phyloP scores from a whole-genome alignment of 1,139 yeast species.

The Geotrichum carabidarum region DNA sequence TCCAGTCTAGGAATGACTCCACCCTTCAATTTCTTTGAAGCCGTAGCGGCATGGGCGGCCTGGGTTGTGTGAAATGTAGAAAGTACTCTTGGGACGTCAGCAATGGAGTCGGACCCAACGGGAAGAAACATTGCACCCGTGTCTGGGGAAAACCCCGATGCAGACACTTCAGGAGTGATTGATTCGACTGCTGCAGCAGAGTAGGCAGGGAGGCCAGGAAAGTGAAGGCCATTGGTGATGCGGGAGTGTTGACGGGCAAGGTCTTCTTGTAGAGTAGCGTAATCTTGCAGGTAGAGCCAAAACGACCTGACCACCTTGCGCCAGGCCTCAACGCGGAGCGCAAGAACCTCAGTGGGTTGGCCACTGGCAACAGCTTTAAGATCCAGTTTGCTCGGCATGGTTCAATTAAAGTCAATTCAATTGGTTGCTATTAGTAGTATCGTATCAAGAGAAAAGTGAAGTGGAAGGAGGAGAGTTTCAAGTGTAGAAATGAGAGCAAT shows the following conservation, averaged over 20 bases:
- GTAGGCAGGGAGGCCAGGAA: slow-evolving; percentile 43
- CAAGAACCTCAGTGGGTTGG: slow-evolving; percentile 84
- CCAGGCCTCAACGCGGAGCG: slow-evolving; percentile 83
- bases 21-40: slow-evolving; percentile 64
- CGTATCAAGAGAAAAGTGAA: not conserved
- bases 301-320: slow-evolving; percentile 69
- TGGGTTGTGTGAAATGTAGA: slow-evolving; percentile 69
- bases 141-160: slow-evolving; percentile 17
- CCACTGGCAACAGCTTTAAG: slow-evolving; percentile 46
- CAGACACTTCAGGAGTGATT: slow-evolving; percentile 21
- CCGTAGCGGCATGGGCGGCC: slow-evolving; percentile 58
- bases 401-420: not conserved
- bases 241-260: slow-evolving; percentile 76
- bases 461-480: not conserved
- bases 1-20: slow-evolving; percentile 78
- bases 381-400: slow-evolving; percentile 9
- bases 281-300: slow-evolving; percentile 68
- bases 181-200: slow-evolving; percentile 15
- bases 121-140: slow-evolving; percentile 52
- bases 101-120: slow-evolving; percentile 73
- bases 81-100: slow-evolving; percentile 69
- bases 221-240: slow-evolving; percentile 69
- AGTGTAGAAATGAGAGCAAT: not conserved
- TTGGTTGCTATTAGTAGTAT: not conserved
- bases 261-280: slow-evolving; percentile 81